phyloP scores from a whole-genome alignment of 352 stramenopile genomes.

The Elongisporangium undulatum region DNA sequence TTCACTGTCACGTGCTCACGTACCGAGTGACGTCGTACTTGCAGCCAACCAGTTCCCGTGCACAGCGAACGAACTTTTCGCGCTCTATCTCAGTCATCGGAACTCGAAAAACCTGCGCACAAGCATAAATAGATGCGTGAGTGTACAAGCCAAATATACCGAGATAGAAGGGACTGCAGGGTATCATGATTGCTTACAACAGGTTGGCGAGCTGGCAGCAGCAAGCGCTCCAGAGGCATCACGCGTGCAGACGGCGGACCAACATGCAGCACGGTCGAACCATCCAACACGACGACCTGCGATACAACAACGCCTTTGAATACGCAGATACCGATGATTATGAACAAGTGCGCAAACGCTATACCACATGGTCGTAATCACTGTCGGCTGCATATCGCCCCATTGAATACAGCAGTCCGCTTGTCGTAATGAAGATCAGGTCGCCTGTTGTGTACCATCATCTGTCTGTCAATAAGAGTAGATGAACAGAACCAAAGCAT shows the following conservation, averaged over 20 bases:
- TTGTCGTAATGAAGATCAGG: slow-evolving; percentile 79
- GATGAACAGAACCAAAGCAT: slow-evolving; percentile 4
- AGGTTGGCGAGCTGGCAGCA: slow-evolving; percentile 64
- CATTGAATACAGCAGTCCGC: slow-evolving; percentile 62
- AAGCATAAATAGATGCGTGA: background rate
- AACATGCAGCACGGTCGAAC: slow-evolving; percentile 57
- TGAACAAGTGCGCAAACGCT: background rate
- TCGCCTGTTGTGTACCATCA: slow-evolving; percentile 48
- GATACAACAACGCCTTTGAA: background rate
- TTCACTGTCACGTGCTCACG: background rate
- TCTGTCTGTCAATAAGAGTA: background rate
- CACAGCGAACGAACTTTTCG: slow-evolving; percentile 53
- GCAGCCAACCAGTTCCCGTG: slow-evolving; percentile 49
- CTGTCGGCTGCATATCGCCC: slow-evolving; percentile 56
- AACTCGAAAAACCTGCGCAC: slow-evolving; percentile 46
- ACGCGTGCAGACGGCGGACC: slow-evolving; percentile 46
- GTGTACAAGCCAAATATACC: background rate
- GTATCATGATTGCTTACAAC: slow-evolving; percentile 24
- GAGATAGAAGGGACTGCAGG: slow-evolving; percentile 3
- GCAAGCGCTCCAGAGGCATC: slow-evolving; percentile 58
- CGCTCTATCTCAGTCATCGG: slow-evolving; percentile 41
- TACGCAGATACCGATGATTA: background rate
- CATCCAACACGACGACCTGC: slow-evolving; percentile 62
- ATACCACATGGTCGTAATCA: slow-evolving; percentile 73
- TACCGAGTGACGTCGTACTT: slow-evolving; percentile 67